A percentile compares a stretch with the other conserved stretches of the same genome.
phyloP scores from a whole-genome alignment of 1,139 yeast species.

The Geotrichum candidum region DNA sequence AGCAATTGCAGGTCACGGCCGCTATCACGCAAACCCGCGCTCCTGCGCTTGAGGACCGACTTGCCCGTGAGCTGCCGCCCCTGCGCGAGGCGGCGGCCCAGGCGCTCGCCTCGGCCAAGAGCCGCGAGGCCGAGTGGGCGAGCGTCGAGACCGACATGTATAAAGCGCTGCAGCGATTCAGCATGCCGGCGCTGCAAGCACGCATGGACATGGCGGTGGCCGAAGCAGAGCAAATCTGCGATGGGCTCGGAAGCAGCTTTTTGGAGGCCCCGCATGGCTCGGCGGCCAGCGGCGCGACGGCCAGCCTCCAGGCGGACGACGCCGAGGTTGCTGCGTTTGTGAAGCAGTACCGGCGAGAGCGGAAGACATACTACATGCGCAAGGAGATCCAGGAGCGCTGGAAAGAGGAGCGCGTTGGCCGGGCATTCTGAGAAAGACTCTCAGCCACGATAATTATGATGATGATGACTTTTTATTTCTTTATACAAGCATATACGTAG shows the following conservation, averaged over 20 bases:
- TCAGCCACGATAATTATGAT: background rate
- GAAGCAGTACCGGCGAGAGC: constrained; percentile 40
- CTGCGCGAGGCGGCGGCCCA: constrained; percentile 13
- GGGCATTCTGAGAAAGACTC: constrained; percentile 5
- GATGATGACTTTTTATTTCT: background rate
- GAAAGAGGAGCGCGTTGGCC: constrained; percentile 59
- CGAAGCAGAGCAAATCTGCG: constrained; percentile 34
- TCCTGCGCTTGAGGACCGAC: background rate
- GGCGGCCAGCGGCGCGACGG: constrained; percentile 18
- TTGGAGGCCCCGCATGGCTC: constrained; percentile 24
- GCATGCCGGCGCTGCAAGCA: constrained; percentile 32
- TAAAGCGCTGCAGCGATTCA: constrained; percentile 35
- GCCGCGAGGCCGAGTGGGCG: constrained; percentile 26
- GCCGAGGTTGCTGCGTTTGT: constrained; percentile 37
- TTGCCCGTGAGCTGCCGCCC: constrained; percentile 1
- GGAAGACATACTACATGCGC: constrained; percentile 50
- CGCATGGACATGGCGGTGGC: constrained; percentile 30
- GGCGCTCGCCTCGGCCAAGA: constrained; percentile 9
- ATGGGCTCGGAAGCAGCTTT: constrained; percentile 34
- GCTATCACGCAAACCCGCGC: background rate
- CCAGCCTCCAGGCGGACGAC: constrained; percentile 21
- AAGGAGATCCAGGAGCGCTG: constrained; percentile 56
- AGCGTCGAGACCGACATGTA: constrained; percentile 39
- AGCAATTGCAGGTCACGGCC: constrained; percentile 3
- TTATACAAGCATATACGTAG: background rate